Evolutionary conservation across 352 stramenopile genomes (phyloP), one percentile per base, ranked within the genome.

Genomic region (Globisporangium middletonii): DNA sequence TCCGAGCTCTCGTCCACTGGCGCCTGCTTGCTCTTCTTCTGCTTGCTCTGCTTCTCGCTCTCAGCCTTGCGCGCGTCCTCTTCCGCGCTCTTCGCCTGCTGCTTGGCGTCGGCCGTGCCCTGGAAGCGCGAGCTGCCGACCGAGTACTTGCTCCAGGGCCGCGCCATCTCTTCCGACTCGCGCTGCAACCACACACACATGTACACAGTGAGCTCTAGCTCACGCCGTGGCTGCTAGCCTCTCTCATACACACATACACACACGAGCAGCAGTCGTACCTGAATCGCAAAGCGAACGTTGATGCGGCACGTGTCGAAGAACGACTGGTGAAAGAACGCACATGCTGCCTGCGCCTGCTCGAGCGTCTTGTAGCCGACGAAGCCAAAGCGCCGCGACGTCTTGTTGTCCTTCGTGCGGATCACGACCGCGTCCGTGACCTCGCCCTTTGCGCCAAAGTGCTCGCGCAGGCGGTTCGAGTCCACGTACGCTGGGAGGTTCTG

Each of bases 271-370:
- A 2, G 43, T 23, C 67, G 53, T 70, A 89, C 78, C 62, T 76
- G 65, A 42, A 90, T 61, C 18, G 91, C 91, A 28, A 94, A 76
- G 56, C 85, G 76, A 64, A 98, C 89, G 44, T 79, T 83, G 33
- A 97, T 71, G 42, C 71, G 80, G 59, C 78, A 89, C 37, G 90
- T 97, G 63, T 97, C 88, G 15, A 98, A 73, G 73, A 97, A 98
- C 47, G 89, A 85, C 55, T 88, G 77, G 55, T 94, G 69, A 63
- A 92, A 94, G 55, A 91, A 94, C 23, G 65, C 69, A 23, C 67
- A 71, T 38, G 83, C 81, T 19, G 73, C 59, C 46, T 74, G 59
- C 2, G 83, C 78, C 69, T 94, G 83, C 45, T 71, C 52, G 6
- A 67, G 67, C 27, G 71, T 84, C 69, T 94, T 94, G 59, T 77